phyloP scores from a whole-genome alignment of 2,329 filamentous ascomycete species.

The Alternaria alternata region DNA sequence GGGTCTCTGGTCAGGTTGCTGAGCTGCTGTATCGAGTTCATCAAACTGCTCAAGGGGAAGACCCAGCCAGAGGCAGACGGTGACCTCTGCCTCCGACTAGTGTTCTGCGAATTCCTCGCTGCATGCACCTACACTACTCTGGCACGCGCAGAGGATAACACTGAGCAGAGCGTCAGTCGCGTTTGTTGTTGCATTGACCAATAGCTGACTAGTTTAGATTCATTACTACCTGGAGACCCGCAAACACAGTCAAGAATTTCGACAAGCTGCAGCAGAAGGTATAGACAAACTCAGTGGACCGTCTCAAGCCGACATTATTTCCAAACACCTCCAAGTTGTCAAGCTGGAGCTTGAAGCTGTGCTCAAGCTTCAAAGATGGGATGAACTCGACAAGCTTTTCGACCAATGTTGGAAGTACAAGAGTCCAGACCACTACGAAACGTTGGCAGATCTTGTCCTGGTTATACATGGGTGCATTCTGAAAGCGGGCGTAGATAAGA shows the following conservation, averaged over 20 bases:
- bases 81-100: slow-evolving; percentile 65
- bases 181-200: slow-evolving; percentile 17
- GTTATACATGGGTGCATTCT: slow-evolving; percentile 52
- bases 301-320: slow-evolving; percentile 61
- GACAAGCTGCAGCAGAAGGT: slow-evolving; percentile 54
- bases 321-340: slow-evolving; percentile 72
- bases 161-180: slow-evolving; percentile 50
- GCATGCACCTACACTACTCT: slow-evolving; percentile 56
- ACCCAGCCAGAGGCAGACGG: slow-evolving; percentile 36
- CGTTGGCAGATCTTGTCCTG: slow-evolving; percentile 57
- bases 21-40: slow-evolving; percentile 55
- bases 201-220: slow-evolving; percentile 55
- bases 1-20: slow-evolving; percentile 64
- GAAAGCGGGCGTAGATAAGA: slow-evolving; percentile 34
- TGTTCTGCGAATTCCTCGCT: slow-evolving; percentile 76
- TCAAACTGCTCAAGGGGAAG: slow-evolving; percentile 47
- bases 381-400: slow-evolving; percentile 69
- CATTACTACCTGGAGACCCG: slow-evolving; percentile 70
- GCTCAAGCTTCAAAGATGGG: slow-evolving; percentile 71
- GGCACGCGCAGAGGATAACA: slow-evolving; percentile 57
- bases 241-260: slow-evolving; percentile 68
- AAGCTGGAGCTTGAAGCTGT: slow-evolving; percentile 83
- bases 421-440: slow-evolving; percentile 53
- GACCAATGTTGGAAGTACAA: slow-evolving; percentile 52
- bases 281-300: slow-evolving; percentile 53